phyloP scores from a whole-genome alignment of 352 stramenopile genomes.

The Globisporangium recalcitrans region DNA sequence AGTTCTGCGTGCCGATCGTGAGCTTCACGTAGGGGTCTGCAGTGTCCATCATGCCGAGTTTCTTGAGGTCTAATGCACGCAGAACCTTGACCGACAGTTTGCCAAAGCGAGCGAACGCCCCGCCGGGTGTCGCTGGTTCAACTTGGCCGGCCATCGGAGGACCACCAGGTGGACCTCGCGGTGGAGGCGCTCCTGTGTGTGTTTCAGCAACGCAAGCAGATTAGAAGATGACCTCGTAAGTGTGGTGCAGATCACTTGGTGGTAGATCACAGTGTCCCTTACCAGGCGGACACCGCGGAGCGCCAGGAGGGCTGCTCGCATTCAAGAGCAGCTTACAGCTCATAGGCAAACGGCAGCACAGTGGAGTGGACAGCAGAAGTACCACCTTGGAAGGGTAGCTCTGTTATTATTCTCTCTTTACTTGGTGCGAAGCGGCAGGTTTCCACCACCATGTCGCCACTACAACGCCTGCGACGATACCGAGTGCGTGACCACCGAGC shows the following conservation, averaged over 20 bases:
- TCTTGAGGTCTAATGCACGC: conserved; percentile 90
- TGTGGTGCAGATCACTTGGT: background rate
- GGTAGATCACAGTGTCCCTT: background rate
- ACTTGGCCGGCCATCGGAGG: conserved; percentile 18
- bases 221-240: background rate
- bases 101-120: conserved; percentile 83
- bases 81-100: conserved; percentile 90
- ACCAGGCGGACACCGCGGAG: too few relatives aligned
- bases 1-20: conserved; percentile 81
- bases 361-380: too few relatives aligned
- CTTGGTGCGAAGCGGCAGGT: background rate
- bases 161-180: conserved; percentile 14
- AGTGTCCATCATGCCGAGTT: conserved; percentile 90
- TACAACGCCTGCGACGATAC: conserved; percentile 22
- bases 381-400: background rate
- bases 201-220: background rate
- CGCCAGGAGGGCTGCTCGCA: too few relatives aligned
- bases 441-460: background rate
- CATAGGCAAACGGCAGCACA: background rate
- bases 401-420: conserved; percentile 11
- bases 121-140: conserved; percentile 26
- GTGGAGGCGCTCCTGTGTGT: conserved; percentile 15
- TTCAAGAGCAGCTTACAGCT: background rate
- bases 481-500: conserved; percentile 41
- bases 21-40: conserved; percentile 92